Evolutionary conservation across 345 rosid genomes (phyloP), one percentile per base, ranked within the genome.

Genomic region (Salix arbutifolia): DNA sequence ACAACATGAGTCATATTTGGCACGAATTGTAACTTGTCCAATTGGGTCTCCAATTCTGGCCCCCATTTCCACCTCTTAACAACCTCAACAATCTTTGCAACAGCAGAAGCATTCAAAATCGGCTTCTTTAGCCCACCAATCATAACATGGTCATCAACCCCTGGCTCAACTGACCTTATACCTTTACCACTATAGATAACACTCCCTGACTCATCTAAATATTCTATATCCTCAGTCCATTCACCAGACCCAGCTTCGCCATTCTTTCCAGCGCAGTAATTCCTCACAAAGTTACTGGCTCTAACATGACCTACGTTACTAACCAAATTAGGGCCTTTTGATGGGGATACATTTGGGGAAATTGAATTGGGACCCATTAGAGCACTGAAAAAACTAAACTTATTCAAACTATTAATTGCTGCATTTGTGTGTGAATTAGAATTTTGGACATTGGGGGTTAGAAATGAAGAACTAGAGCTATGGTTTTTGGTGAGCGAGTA

Each of bases 51-150:
- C 72, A 96, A 78, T 83, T 93, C 97, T 0, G 95, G 98, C n/a
- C 99, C 99, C 99, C 99, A 96, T 84, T 88, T 94, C 98, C 99
- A 96, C 85, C 98, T 86, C 86, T 87, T 90, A 64, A 91, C 94
- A 78, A 92, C 87, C 83, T 96, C 99, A 73, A 92, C 95, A 73
- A 93, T 88, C 90, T 96, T 93, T 0, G 97, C 90, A 48, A 94
- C 98, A 0, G 95, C 92, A 26, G 92, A 90, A 72, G 92, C 87
- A 82, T 92, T 94, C 84, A 86, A 64, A 38, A 91, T 67, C 8
- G 99, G 97, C 85, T 92, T 96, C 87, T 87, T 93, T 58, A 92
- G 56, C 70, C 77, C 97, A 65, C 99, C 99, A 35, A 93, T 84
- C 91, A 93, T 87, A 8, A 92, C 90, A 82, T 91, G 99, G 62